phyloP scores from a whole-genome alignment of 768 basidiomycete genomes.

The Mycena capillaripes region DNA sequence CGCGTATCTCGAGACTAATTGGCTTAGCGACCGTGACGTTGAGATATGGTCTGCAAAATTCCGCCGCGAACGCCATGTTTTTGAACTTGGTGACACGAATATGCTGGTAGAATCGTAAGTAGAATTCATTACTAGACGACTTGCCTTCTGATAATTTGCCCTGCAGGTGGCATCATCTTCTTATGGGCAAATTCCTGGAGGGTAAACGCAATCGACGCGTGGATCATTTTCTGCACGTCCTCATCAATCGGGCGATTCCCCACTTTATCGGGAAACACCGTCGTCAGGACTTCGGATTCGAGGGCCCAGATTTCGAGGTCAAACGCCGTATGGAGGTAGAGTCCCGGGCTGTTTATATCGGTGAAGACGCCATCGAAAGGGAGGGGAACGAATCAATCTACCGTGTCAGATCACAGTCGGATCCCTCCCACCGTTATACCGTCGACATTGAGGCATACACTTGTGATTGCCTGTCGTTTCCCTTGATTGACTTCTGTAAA shows the following conservation, averaged over 20 bases:
- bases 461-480: slow-evolving; percentile 11
- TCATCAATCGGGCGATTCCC: slow-evolving; percentile 17
- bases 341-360: slow-evolving; percentile 1
- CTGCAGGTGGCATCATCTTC: slow-evolving; percentile 41
- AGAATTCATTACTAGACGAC: neutral
- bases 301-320: slow-evolving; percentile 12
- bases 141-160: neutral
- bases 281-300: slow-evolving; percentile 16
- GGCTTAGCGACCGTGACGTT: slow-evolving; percentile 16
- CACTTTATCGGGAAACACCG: slow-evolving; percentile 12
- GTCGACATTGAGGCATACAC: slow-evolving; percentile 10
- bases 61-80: slow-evolving; percentile 25
- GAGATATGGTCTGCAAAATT: slow-evolving; percentile 42
- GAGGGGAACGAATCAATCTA: neutral
- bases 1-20: slow-evolving; percentile 31
- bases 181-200: slow-evolving; percentile 42
- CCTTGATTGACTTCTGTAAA: slow-evolving; percentile 19
- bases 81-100: slow-evolving; percentile 38
- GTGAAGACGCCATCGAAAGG: neutral
- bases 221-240: slow-evolving; percentile 40
- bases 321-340: slow-evolving; percentile 14
- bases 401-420: slow-evolving; percentile 1
- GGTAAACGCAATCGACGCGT: slow-evolving; percentile 39
- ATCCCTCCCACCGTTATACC: neutral
- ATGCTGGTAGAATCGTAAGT: slow-evolving; percentile 42